Evolutionary conservation across 768 basidiomycete genomes (phyloP), one percentile per base, ranked within the genome.

Genomic region (Agrocybe praecox): DNA sequence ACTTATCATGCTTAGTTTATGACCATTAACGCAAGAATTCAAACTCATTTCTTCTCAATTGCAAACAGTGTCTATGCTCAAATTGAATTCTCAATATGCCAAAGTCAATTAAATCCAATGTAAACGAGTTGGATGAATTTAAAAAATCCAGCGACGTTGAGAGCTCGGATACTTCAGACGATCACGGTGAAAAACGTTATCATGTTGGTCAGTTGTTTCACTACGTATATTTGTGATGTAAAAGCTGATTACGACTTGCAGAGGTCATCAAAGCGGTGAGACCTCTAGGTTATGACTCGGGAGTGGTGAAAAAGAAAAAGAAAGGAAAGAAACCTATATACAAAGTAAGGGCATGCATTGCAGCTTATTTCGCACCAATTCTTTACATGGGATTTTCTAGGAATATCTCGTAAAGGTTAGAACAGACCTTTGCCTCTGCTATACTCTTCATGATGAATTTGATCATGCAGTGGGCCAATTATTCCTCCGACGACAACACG

Each of bases 351-450:
- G n/a, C n/a, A n/a, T 43, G 42, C 56, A 29, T 46, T 59, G n/a
- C 44, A 21, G 15, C 23, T 29, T 26, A 29, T 43, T 7, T 10
- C 40, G 9, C 8, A 10, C 29, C 23, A n/a, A 22, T 32, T 29
- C 32, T 43, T 29, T 15, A n/a, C 12, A 5, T 34, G 15, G 5
- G 23, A 14, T 33, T 22, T 18, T 44, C 32, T 51, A 73, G 89
- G 82, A 88, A 71, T 91, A 90, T 62, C 66, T 64, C 51, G 88
- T 90, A 40, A 90, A 90, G 77, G 89, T 89, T 46, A 23, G 52
- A 53, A 19, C 10, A 17, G 7, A 33, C 12, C n/a, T 32, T 33
- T 57, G 57, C 51, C 46, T 29, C 14, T 29, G 55, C 26, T n/a
- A 26, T 42, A 29, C 49, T n/a, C 23, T 22, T 17, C 19, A 17